These are phyloP conservation scores for Peronospora belbahrii DNA, from an alignment of 352 stramenopile species.

Conservation along the genomic window DNA sequence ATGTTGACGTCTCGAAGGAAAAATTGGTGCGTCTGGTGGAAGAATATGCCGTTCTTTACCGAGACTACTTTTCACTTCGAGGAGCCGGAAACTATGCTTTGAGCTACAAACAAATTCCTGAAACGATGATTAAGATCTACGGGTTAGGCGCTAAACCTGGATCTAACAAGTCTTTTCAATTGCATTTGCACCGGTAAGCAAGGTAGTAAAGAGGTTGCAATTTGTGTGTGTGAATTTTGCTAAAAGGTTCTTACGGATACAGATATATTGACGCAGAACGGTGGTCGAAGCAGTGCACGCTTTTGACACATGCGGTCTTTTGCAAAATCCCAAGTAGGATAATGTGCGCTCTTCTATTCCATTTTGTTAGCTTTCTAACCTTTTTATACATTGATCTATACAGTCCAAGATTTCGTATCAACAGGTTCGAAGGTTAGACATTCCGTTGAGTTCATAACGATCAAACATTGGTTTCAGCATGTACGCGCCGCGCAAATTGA, in stretches of 20 bases:
- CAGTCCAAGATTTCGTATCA: conserved; percentile 71
- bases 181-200: conserved; percentile 28
- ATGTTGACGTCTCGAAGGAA: conserved; percentile 24
- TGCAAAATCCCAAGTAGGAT: conserved; percentile 61
- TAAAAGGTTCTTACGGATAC: conserved; percentile 3
- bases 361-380: background rate
- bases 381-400: background rate
- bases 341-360: background rate
- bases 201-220: background rate
- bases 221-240: background rate
- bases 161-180: conserved; percentile 16
- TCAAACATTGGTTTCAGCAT: conserved; percentile 82
- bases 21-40: conserved; percentile 31
- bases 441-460: conserved; percentile 48
- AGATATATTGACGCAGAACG: conserved; percentile 51
- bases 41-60: conserved; percentile 48
- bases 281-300: conserved; percentile 69
- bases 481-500: conserved; percentile 28
- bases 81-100: conserved; percentile 23
- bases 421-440: conserved; percentile 42
- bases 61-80: conserved; percentile 40
- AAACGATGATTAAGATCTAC: conserved; percentile 25
- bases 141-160: conserved; percentile 1
- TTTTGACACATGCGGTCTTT: conserved; percentile 76
- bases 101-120: conserved; percentile 25